These are phyloP conservation scores for Tremella yokohamensis DNA, from an alignment of 768 basidiomycete species.

Conservation along the genomic window DNA sequence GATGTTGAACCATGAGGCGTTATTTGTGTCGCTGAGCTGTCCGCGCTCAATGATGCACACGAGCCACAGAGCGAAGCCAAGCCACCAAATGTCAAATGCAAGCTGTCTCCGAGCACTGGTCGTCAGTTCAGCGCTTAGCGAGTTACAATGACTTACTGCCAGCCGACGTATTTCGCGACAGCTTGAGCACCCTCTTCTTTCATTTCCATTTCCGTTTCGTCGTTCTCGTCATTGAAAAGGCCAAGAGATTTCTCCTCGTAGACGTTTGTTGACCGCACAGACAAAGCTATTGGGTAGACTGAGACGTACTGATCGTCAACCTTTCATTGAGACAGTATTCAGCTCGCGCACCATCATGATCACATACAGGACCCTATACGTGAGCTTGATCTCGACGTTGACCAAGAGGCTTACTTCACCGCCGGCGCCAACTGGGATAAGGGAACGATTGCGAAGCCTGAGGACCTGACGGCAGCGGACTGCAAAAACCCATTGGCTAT, in stretches of 20 bases:
- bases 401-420: slow-evolving; percentile 62
- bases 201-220: slow-evolving; percentile 38
- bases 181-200: slow-evolving; percentile 40
- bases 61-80: slow-evolving; percentile 76
- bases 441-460: slow-evolving; percentile 77
- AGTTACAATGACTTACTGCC: slow-evolving; percentile 37
- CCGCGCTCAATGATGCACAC: slow-evolving; percentile 85
- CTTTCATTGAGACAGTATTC: background rate
- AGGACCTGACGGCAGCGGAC: slow-evolving; percentile 70
- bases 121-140: background rate
- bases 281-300: slow-evolving; percentile 47
- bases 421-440: slow-evolving; percentile 76
- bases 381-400: background rate
- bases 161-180: slow-evolving; percentile 50
- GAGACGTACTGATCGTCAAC: slow-evolving; percentile 12
- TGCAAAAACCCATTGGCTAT: slow-evolving; percentile 75
- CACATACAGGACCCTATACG: slow-evolving; percentile 69
- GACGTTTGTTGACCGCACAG: slow-evolving; percentile 67
- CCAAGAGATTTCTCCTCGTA: slow-evolving; percentile 93
- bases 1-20: slow-evolving; percentile 73
- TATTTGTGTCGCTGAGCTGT: slow-evolving; percentile 59
- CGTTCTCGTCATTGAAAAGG: slow-evolving; percentile 57
- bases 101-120: slow-evolving; percentile 60
- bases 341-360: slow-evolving; percentile 82
- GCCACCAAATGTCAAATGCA: slow-evolving; percentile 98